These are phyloP conservation scores for Venturia pyrina DNA, from an alignment of 2,329 filamentous ascomycete species.

Conservation along the genomic window DNA sequence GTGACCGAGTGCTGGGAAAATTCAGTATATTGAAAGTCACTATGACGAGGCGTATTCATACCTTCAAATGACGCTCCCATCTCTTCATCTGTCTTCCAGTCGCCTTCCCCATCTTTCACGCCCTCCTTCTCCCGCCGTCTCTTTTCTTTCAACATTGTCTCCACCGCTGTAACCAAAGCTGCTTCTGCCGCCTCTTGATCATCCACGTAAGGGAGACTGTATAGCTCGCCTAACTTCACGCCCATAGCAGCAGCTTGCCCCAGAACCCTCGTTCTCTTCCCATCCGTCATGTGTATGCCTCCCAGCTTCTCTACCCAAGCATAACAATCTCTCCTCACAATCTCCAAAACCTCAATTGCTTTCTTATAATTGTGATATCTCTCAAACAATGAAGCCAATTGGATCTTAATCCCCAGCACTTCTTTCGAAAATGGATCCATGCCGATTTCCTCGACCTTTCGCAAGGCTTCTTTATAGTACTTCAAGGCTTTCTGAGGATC, in stretches of 20 bases:
- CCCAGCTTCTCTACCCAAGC: constrained; percentile 36
- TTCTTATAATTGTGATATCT: constrained; percentile 54
- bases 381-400: constrained; percentile 70
- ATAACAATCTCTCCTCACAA: constrained; percentile 59
- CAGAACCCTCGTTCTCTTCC: constrained; percentile 54
- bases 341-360: constrained; percentile 68
- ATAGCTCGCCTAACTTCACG: constrained; percentile 78
- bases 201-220: constrained; percentile 64
- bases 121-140: constrained; percentile 57
- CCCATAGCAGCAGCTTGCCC: constrained; percentile 65
- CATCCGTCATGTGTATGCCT: constrained; percentile 28
- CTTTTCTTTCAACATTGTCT: constrained; percentile 66
- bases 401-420: constrained; percentile 78
- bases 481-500: constrained; percentile 70
- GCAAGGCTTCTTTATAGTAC: constrained; percentile 72
- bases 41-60: constrained; percentile 26
- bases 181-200: constrained; percentile 66
- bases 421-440: constrained; percentile 89
- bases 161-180: constrained; percentile 68
- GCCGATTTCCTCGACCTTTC: constrained; percentile 59
- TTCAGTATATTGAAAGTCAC: constrained; percentile 28
- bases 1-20: constrained; percentile 53
- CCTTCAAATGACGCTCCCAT: constrained; percentile 66
- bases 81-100: constrained; percentile 61
- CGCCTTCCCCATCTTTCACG: constrained; percentile 57